Base-by-base conservation (phyloP, 331 rosid species). In the Spiraea crenata region DNA sequence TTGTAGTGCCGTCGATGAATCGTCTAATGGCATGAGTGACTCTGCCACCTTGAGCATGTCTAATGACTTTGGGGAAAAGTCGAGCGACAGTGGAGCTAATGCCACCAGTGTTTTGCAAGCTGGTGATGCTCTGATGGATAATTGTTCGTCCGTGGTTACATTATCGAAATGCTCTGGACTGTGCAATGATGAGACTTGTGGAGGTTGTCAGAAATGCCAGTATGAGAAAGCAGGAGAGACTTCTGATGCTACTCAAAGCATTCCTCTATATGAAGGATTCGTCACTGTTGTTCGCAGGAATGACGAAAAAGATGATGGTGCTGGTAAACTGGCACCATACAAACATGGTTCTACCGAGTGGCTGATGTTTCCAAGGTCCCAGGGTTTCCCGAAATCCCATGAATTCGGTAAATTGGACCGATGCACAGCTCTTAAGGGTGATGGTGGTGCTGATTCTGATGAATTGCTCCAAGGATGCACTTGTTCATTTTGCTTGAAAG, bases 401-500 rank as follows among this genome's bases (percentile, higher is more conserved):
- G 87, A 84, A 11, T 40, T 86, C 57, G 85, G 82, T 62, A 87
- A 83, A 13, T 41, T 87, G 76, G 90, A 82, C 70, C 87, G 90
- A 64, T 95, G 99, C 57, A 57, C 83, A 25, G 73, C 70, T 20
- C 85, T 79, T 1, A 79, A 76, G 78, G 77, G 57, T 15, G 77
- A 67, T 47, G 82, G 49, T 3, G 69, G 5, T 70, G 77, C 72
- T 35, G 80, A 57, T 76, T 9, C 46, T 31, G 78, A 12, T 2
- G 93, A 87, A 49, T 50, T 70, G 57, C 73, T 89, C 14, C 87
- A 86, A 74, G 54, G 42, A 47, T 95, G 99, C 80, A 75, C 88
- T 41, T 95, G 99, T 77, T 67, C 86, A 44, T 91, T 95, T 75
- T 95, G 99, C 84, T 77, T 92, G 73, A 89, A 90, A 91, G 99